Evolutionary conservation across 768 basidiomycete genomes (phyloP), one percentile per base, ranked within the genome.

Genomic region (Punctularia strigosozonata): DNA sequence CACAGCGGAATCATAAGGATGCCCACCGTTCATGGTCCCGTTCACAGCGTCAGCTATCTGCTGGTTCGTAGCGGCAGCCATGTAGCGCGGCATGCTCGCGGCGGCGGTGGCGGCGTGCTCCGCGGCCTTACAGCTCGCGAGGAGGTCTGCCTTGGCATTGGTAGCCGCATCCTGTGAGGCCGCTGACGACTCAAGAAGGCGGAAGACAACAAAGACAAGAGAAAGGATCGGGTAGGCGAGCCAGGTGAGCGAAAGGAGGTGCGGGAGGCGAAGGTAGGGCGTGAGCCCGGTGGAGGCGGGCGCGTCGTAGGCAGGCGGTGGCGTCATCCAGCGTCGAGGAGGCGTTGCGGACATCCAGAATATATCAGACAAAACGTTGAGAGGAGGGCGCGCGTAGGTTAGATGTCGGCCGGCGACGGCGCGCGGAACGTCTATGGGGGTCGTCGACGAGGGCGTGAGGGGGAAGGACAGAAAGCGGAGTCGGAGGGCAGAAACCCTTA

Each of bases 211-310:
- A 53, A 97, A 85, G 46, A 90, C 56, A 42, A 97, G 75, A 19
- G 90, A 92, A 30, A 94, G 62, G 21, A 95, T 78, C 23, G 89
- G 89, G 47, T 88, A 90, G 6, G 90, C 87, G 26, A 97, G 80
- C 81, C 89, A 86, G 53, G 85, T 72, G 10, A 94, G 73, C 18
- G 89, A 88, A 22, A 94, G 72, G 33, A 89, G 69, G 50, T 92
- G 79, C 21, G 77, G 68, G 25, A 91, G 80, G 46, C 77, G 69
- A 36, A 97, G 79, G 58, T 92, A 92, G 6, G 90, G 86, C 43
- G 70, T 78, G 41, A 91, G 76, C 14, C 63, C 56, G 24, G 55
- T 53, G 40, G 35, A 22, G 34, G 46, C 39, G 41, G 33, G 13
- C 62, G 67, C 53, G 64, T 73, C 74, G 63, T 78, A 76, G 51